phyloP scores from a whole-genome alignment of 1,284 basidiomycete species.

The Cerrena zonata region DNA sequence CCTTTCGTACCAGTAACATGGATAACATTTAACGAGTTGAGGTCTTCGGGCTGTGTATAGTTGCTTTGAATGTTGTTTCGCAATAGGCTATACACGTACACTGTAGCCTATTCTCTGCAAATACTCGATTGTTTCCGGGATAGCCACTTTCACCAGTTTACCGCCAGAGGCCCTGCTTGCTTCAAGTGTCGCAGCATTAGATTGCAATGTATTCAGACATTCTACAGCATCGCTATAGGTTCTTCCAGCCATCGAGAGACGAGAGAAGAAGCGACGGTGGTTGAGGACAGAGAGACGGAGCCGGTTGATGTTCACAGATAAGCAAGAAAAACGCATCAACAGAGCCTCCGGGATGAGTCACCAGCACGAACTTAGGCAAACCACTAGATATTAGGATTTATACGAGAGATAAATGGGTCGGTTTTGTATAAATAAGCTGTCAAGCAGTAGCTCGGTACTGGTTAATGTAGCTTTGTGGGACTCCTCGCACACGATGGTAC shows the following conservation, averaged over 20 bases:
- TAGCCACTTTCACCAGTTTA: constrained; percentile 64
- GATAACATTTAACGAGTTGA: constrained; percentile 88
- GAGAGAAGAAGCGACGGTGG: neutral
- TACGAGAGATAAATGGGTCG: too few relatives aligned
- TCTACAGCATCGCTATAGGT: constrained; percentile 80
- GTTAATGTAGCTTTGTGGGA: too few relatives aligned
- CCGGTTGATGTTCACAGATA: constrained; percentile 1
- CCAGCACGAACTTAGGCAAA: too few relatives aligned
- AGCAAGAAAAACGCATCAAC: neutral
- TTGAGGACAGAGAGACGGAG: neutral
- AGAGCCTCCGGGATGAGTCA: too few relatives aligned
- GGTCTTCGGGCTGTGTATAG: constrained; percentile 50
- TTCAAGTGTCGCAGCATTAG: constrained; percentile 88
- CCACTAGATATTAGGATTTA: too few relatives aligned
- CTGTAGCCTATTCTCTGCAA: constrained; percentile 81
- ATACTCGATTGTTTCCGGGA: constrained; percentile 90
- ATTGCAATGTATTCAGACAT: constrained; percentile 86
- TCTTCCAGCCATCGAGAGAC: constrained; percentile 38
- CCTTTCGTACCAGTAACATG: constrained; percentile 99
- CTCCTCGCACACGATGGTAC: too few relatives aligned
- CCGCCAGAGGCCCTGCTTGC: constrained; percentile 76
- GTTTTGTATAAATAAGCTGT: too few relatives aligned
- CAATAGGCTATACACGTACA: constrained; percentile 39
- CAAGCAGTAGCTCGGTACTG: too few relatives aligned
- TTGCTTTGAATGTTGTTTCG: constrained; percentile 7